Base-by-base conservation (phyloP, 2,329 filamentous ascomycete genomes). In the Teratosphaeria gauchensis region DNA sequence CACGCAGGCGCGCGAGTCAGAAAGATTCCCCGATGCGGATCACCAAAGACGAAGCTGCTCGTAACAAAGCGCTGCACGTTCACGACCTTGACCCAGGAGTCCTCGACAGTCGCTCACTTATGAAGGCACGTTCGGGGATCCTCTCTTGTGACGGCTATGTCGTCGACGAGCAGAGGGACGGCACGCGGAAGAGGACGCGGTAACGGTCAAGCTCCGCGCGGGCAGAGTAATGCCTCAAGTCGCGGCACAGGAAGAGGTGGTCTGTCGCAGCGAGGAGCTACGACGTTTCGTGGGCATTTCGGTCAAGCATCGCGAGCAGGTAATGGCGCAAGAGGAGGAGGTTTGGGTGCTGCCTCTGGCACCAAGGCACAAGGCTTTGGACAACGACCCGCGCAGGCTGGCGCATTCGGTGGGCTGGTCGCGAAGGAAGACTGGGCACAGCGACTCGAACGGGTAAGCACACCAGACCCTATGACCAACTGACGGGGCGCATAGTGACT, bases 401-500 rank as follows among this genome's bases (percentile, higher is more conserved):
- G 58, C 55, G 57, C 59, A 56, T 53, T 54, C n/a, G 59, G 56
- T 31, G 56, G 33, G 19, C 31, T 28, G 42, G 5, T 4, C 12
- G 30, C 54, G 31, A 57, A 30, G 38, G 59, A 51, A 24, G 56
- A 48, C 48, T 63, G 59, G 59, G 9, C 33, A 19, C 54, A 61
- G 19, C 61, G 61, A 8, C 61, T 55, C 46, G 51, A 61, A 55
- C 35, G 46, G 53, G 61, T 63, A 51, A 58, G 61, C 55, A 42
- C 3, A 3, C 54, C 32, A 12, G 9, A 46, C 53, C 48, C 21
- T 14, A 57, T 53, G 31, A 55, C 55, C 28, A 12, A 67, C 68
- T 69, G 61, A 68, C 65, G 61, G 58, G 57, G 60, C 32, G 53
- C 62, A 63, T 61, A 64, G 62, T 71, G 64, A 69, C 68, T 61